These are phyloP conservation scores for Boletus speciosus DNA, from an alignment of 768 basidiomycete species.

Conservation along the genomic window DNA sequence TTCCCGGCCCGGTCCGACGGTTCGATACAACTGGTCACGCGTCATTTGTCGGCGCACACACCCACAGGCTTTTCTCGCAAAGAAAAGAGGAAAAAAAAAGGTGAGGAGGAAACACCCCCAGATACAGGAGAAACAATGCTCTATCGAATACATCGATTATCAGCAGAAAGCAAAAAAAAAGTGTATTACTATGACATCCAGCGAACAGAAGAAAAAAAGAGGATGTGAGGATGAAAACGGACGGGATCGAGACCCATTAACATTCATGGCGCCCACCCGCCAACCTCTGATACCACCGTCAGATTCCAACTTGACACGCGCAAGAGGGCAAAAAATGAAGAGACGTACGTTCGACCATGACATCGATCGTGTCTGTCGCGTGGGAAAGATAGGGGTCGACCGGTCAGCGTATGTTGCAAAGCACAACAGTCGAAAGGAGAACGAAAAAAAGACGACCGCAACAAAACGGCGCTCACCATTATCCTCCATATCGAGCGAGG, in stretches of 20 bases:
- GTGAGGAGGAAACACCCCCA: not conserved
- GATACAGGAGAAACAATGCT: not conserved
- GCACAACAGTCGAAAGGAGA: not conserved
- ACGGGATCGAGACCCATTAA: not conserved
- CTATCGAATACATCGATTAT: not conserved
- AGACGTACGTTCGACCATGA: constrained; percentile 90
- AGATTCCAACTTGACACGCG: not conserved
- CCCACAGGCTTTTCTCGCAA: not conserved
- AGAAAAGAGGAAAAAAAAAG: not conserved
- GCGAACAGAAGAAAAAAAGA: not conserved
- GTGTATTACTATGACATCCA: constrained; percentile 4
- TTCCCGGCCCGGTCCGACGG: too few species aligned
- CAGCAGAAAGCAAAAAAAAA: not conserved
- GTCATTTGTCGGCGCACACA: too few species aligned
- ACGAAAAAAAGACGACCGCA: not conserved
- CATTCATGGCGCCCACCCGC: constrained; percentile 17
- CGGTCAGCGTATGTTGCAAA: not conserved
- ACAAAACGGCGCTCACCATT: constrained; percentile 52
- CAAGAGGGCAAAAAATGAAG: not conserved
- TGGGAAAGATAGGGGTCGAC: constrained; percentile 2
- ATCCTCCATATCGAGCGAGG: constrained; percentile 84
- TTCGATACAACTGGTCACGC: too few species aligned
- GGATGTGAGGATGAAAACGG: not conserved
- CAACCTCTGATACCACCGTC: constrained; percentile 13
- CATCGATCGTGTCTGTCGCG: constrained; percentile 81